Evolutionary conservation across 2,329 filamentous ascomycete genomes (phyloP).

Genomic region (Ophiocordyceps polyrhachis-furcata): DNA sequence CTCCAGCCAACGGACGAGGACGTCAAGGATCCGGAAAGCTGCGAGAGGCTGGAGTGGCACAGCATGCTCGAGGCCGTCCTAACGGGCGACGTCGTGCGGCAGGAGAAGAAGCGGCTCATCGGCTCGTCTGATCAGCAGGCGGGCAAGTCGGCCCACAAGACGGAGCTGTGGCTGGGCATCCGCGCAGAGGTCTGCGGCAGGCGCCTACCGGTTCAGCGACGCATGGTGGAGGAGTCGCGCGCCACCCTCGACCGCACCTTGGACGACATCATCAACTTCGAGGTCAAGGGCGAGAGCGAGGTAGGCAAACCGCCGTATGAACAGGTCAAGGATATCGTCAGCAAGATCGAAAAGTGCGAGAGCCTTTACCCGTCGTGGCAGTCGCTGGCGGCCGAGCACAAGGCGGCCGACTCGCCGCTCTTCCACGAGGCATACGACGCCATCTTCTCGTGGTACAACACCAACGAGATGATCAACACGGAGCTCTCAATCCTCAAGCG

Average conservation of each 20-base stretch:
- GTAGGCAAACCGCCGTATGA: conserved; percentile 73
- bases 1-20: conserved; percentile 81
- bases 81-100: conserved; percentile 89
- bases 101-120: conserved; percentile 92
- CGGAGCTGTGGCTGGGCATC: conserved; percentile 75
- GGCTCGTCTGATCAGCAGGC: conserved; percentile 46
- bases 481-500: conserved; percentile 79
- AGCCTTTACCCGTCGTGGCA: conserved; percentile 65
- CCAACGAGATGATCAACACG: conserved; percentile 87
- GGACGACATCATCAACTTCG: conserved; percentile 80
- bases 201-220: conserved; percentile 64
- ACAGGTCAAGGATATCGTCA: conserved; percentile 78
- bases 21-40: conserved; percentile 67
- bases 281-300: conserved; percentile 85
- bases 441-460: conserved; percentile 92
- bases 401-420: conserved; percentile 53
- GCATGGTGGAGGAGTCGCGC: conserved; percentile 74
- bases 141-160: conserved; percentile 49
- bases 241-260: conserved; percentile 53
- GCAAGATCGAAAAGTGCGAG: conserved; percentile 80
- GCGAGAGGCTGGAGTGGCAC: conserved; percentile 92
- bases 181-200: conserved; percentile 70
- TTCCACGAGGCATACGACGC: conserved; percentile 75
- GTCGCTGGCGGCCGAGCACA: conserved; percentile 56
- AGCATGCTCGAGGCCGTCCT: conserved; percentile 92